A percentile compares a stretch with the other conserved stretches of the same genome.
phyloP scores from a whole-genome alignment of 164 flowering plant species.

The Hamamelis virginiana region DNA sequence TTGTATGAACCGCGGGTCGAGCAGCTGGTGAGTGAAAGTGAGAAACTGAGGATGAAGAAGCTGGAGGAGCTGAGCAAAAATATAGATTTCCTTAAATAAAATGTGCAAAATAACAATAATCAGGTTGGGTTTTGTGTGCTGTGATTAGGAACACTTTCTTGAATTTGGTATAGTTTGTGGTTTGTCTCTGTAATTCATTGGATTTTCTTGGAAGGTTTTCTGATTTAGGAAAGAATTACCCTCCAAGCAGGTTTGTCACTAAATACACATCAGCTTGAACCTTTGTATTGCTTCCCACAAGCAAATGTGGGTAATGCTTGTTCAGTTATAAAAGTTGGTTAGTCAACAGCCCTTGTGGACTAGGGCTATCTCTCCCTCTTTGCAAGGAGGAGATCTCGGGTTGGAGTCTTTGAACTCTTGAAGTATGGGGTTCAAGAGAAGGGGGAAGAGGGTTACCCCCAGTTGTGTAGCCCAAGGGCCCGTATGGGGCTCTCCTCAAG shows the following conservation, averaged over 20 bases:
- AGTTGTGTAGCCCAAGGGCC: too few species aligned
- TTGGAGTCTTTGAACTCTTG: too few species aligned
- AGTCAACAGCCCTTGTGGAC: too few species aligned
- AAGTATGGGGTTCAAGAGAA: too few species aligned
- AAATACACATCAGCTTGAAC: not conserved
- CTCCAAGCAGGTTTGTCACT: conserved; percentile 18
- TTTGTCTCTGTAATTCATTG: conserved; percentile 14
- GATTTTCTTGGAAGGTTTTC: conserved; percentile 12
- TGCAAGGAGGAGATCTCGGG: too few species aligned
- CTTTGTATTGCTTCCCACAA: not conserved
- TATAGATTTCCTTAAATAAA: conserved; percentile 49
- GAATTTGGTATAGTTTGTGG: conserved; percentile 10
- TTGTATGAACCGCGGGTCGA: not conserved
- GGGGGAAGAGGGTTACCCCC: too few species aligned
- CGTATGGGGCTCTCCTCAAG: too few species aligned
- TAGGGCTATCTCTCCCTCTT: too few species aligned
- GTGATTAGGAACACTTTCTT: conserved; percentile 16
- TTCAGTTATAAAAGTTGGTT: too few species aligned
- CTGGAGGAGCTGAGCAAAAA: conserved; percentile 84
- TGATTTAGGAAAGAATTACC: conserved; percentile 13
- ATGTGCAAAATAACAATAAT: conserved; percentile 11
- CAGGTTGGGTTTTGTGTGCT: conserved; percentile 22
- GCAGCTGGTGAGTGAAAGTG: conserved; percentile 85
- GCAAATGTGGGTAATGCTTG: not conserved
- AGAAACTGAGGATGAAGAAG: conserved; percentile 78